Base-by-base conservation (phyloP, 495 filamentous ascomycete species). In the Evansstolkia leycettana region DNA sequence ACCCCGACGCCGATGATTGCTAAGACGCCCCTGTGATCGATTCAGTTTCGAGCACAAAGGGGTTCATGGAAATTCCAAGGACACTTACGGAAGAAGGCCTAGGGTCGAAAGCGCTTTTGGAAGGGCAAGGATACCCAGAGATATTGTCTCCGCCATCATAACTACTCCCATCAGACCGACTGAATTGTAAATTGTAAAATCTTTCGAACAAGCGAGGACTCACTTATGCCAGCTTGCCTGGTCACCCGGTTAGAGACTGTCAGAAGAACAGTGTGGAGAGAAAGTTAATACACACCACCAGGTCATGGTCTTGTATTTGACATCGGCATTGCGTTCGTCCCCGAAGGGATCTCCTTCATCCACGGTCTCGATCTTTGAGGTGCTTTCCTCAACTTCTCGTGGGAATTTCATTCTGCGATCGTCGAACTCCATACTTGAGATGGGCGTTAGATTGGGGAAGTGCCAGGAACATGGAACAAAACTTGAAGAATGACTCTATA, bases 71-170 rank as follows among this genome's bases (percentile, higher is more conserved):
- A 44, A 36, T 37, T 2, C 33, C 15, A 29, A 34, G 33, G 14
- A 73, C 34, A 11, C 73, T 33, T 53, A 56, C 56, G 47, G 50
- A 17, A 79, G 55, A 57, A 80, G 69, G 13, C 76, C 76, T 9
- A 80, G 45, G 1, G 59, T 59, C 2, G 76, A 69, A 29, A 80
- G 70, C 17, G 65, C 69, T 5, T 55, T 52, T 1, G 76, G 76
- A 7, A 80, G 64, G 30, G 68, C 64, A 37, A 80, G 61, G 43
- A 67, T 69, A 16, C 76, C 76, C 3, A 80, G 67, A 7, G 74
- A 73, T 30, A 80, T 75, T 12, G 73, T 75, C 46, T 78, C 75
- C 27, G 76, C 76, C 47, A 80, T 75, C 47, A 80, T 66, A 33
- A 79, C 47, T 55, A 46, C 40, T 3, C 3, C 25, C 14, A 33